Conservation (phyloP, 1,284 basidiomycete species). For the Takashimella koratensis region DNA sequence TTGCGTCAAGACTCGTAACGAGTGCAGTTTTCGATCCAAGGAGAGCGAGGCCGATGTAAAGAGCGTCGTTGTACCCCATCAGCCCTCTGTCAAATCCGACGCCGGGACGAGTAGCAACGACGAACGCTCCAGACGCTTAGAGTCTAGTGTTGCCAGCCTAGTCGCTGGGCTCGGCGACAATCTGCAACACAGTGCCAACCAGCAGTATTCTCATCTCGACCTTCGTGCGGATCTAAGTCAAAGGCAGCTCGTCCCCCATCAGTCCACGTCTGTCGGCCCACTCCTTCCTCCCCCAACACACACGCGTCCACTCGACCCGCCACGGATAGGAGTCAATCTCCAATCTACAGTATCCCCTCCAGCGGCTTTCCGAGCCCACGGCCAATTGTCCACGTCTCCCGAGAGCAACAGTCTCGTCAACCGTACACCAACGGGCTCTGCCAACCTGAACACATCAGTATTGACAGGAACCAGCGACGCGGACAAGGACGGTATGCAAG, state of each 20-base stretch:
- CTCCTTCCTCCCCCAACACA: background rate
- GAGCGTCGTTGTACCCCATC: too few species aligned
- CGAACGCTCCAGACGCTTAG: slow-evolving; percentile 25
- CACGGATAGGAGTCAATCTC: too few species aligned
- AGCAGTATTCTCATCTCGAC: background rate
- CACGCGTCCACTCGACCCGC: background rate
- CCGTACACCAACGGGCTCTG: slow-evolving; percentile 4
- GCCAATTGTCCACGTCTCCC: background rate
- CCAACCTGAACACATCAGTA: background rate
- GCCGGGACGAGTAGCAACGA: slow-evolving; percentile 1
- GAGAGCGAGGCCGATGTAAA: slow-evolving; percentile 3
- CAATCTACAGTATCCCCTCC: slow-evolving; percentile 6
- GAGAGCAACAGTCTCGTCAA: background rate
- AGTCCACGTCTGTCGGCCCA: slow-evolving; percentile 4
- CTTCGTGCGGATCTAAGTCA: background rate
- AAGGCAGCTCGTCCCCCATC: too few species aligned
- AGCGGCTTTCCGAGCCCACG: background rate
- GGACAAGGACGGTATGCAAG: slow-evolving; percentile 11
- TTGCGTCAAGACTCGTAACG: slow-evolving; percentile 22
- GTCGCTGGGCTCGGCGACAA: slow-evolving; percentile 24
- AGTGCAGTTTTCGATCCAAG: slow-evolving; percentile 24
- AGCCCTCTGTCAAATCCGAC: background rate
- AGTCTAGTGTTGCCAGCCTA: slow-evolving; percentile 29
- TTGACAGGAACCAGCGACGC: slow-evolving; percentile 2
- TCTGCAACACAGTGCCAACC: slow-evolving; percentile 14